A percentile compares a stretch with the other conserved stretches of the same genome.
These are phyloP conservation scores for Ramalina intermedia DNA, from an alignment of 495 filamentous ascomycete genomes.

Conservation along the genomic window DNA sequence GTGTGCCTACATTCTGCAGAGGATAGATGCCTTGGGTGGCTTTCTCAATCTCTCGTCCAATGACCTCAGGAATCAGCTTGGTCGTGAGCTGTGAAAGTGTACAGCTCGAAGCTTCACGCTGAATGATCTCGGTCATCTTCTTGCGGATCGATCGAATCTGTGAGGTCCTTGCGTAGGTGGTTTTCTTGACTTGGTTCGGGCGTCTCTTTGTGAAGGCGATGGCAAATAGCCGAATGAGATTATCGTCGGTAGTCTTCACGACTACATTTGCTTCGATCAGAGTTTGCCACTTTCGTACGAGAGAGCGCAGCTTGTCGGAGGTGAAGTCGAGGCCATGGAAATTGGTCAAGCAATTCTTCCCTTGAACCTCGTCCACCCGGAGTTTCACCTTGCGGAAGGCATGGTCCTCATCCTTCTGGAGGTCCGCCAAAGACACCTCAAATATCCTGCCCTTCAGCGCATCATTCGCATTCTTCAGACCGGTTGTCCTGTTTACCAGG, in stretches of 20 bases:
- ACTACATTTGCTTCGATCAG: conserved; percentile 98
- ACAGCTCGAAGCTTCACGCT: conserved; percentile 86
- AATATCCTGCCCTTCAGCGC: conserved; percentile 96
- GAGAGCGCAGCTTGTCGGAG: conserved; percentile 95
- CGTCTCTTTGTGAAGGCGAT: conserved; percentile 98
- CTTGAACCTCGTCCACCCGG: conserved; percentile 94
- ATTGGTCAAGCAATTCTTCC: conserved; percentile 99
- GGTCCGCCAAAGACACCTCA: conserved; percentile 95
- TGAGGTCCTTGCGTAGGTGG: conserved; percentile 88
- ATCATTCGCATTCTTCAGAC: conserved; percentile 99
- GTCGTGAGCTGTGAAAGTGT: conserved; percentile 85
- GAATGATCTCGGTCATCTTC: conserved; percentile 99
- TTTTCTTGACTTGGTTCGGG: conserved; percentile 99
- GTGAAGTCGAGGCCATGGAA: conserved; percentile 99
- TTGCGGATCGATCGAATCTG: conserved; percentile 94
- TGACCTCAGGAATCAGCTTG: conserved; percentile 98
- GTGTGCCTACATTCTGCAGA: conserved; percentile 66
- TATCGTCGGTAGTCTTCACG: conserved; percentile 98
- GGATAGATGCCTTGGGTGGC: conserved; percentile 98
- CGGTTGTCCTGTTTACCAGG: conserved; percentile 95
- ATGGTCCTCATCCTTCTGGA: conserved; percentile 99
- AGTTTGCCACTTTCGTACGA: conserved; percentile 98
- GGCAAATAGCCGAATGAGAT: conserved; percentile 93
- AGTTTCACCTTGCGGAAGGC: conserved; percentile 99
- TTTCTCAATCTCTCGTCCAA: conserved; percentile 99